Base-by-base conservation (phyloP, 108 stramenopile genomes). In the Discostella pseudostelligera region DNA sequence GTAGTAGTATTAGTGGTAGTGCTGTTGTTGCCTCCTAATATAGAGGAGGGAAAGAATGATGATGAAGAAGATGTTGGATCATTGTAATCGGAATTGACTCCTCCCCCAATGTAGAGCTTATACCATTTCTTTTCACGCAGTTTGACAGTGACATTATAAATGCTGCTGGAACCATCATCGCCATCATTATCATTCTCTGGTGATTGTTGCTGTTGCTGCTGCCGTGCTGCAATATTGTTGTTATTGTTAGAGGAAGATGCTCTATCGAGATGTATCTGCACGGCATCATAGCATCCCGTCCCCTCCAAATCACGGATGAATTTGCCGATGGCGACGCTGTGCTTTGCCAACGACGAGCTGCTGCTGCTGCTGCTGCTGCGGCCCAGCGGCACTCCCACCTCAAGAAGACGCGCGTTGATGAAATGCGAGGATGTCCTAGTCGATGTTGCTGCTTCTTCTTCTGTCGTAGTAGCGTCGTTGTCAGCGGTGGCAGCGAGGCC, bases 81-180 rank as follows among this genome's bases (percentile, higher is more conserved):
- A 32, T 32, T 32, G 54, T 80, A 82, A 44, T 90, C 87, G 40
- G 85, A 72, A 63, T 89, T 87, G 43, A 93, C 55, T 2, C 88
- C 88, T 10, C 87, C 92, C n/a, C 92, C 92, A 20, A 88, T 75
- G 53, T 90, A 84, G 9, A 90, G 55, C 22, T 74, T 76, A 62
- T 90, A 93, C 92, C 88, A 93, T 9, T 83, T 83, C 76, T 90
- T 90, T 70, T 93, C 92, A 42, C 87, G 75, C 28, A 93, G 58
- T 13, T 72, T 51, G 0, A 93, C 84, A 8, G 77, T 68, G 3
- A 90, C 73, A 51, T 74, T 66, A 50, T 51, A 48, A n/a, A n/a
- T n/a, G 12, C 17, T 51, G 14, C 62, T 20, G 22, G 29, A 11
- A 26, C 39, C 22, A 8, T 22, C 1, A 24, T 22, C 28, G 13